Conservation (phyloP, 371 early-diverging fungal genomes). For the Zychaea mexicana region DNA sequence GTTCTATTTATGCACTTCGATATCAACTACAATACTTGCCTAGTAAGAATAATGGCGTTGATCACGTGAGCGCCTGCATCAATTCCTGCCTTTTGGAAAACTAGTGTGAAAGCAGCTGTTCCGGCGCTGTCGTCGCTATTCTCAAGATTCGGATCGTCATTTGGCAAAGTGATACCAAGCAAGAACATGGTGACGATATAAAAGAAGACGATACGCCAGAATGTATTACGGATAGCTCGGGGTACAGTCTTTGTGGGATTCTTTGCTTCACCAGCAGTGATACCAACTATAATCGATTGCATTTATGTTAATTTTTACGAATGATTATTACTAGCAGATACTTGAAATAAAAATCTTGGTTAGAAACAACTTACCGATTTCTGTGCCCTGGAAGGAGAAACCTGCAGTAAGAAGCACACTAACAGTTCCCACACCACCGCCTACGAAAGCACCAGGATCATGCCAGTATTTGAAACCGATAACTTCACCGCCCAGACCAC, state of each 20-base stretch:
- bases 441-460: conserved; percentile 74
- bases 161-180: conserved; percentile 63
- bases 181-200: conserved; percentile 71
- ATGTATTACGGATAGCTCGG: conserved; percentile 66
- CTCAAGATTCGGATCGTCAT: conserved; percentile 49
- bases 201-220: conserved; percentile 75
- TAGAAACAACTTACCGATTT: conserved; percentile 45
- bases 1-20: too few species aligned
- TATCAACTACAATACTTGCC: conserved; percentile 14
- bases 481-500: conserved; percentile 57
- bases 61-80: conserved; percentile 63
- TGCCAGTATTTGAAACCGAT: conserved; percentile 76
- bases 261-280: conserved; percentile 65
- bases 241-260: conserved; percentile 71
- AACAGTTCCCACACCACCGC: conserved; percentile 69
- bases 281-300: conserved; percentile 38
- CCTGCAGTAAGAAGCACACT: conserved; percentile 76
- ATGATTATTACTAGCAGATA: background rate
- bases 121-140: conserved; percentile 34
- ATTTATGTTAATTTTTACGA: conserved; percentile 16
- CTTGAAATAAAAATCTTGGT: background rate
- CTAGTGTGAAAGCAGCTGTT: conserved; percentile 67
- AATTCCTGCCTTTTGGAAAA: conserved; percentile 67
- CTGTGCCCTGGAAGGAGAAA: conserved; percentile 86
- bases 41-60: conserved; percentile 71